These are phyloP conservation scores for Infundibulicybe gibba DNA, from an alignment of 768 basidiomycete genomes.

Conservation along the genomic window DNA sequence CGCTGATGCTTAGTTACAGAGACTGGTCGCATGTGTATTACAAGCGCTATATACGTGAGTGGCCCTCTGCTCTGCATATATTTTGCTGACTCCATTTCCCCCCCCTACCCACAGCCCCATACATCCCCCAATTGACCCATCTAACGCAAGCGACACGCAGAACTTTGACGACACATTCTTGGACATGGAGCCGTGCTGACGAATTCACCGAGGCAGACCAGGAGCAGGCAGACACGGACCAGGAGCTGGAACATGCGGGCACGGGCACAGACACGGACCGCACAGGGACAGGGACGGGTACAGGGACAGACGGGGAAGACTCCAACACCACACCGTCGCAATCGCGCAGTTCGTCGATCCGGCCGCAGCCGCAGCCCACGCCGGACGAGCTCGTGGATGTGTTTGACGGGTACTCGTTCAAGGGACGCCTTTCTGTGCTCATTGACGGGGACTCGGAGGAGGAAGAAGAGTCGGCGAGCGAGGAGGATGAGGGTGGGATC, in stretches of 20 bases:
- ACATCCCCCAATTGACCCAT: slow-evolving; percentile 88
- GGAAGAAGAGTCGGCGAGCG: slow-evolving; percentile 35
- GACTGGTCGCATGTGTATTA: slow-evolving; percentile 94
- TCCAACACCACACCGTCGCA: slow-evolving; percentile 78
- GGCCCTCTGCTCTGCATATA: slow-evolving; percentile 3
- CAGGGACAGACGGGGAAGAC: slow-evolving; percentile 59
- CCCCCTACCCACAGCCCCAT: slow-evolving; percentile 75
- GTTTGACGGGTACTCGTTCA: slow-evolving; percentile 94
- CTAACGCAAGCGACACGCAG: slow-evolving; percentile 92
- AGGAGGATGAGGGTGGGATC: slow-evolving; percentile 37
- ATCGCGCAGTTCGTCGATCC: slow-evolving; percentile 72
- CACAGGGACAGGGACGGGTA: too few relatives aligned
- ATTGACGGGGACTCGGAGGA: slow-evolving; percentile 71
- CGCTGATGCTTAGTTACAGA: slow-evolving; percentile 35
- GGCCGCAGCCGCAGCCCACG: slow-evolving; percentile 27
- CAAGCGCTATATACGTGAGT: slow-evolving; percentile 89
- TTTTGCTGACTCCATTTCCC: slow-evolving; percentile 4
- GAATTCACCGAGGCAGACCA: slow-evolving; percentile 49
- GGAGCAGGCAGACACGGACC: slow-evolving; percentile 63
- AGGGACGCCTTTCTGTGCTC: slow-evolving; percentile 77
- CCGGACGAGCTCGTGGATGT: slow-evolving; percentile 65
- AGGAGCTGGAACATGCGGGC: slow-evolving; percentile 57
- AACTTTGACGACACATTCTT: slow-evolving; percentile 98
- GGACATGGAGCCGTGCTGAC: slow-evolving; percentile 90
- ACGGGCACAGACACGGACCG: slow-evolving; percentile 70